phyloP scores from a whole-genome alignment of 305 asterid species.

The Caryopteris hybrid region DNA sequence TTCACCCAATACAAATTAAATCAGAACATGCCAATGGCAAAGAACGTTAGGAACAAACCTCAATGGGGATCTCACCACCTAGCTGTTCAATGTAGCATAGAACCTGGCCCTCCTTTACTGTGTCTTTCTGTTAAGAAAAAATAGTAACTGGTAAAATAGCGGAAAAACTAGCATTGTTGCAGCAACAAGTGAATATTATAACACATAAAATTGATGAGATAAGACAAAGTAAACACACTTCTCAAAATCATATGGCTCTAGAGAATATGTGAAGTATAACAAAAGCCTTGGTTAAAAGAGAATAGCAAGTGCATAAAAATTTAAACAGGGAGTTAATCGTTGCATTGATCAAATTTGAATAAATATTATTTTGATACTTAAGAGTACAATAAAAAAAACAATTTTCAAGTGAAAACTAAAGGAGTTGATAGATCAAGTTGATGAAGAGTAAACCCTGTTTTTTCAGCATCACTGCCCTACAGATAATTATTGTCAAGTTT shows the following conservation, averaged over 20 bases:
- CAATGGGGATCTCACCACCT: constrained; percentile 69
- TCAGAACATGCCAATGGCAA: background rate
- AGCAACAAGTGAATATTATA: background rate
- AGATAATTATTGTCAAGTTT: background rate
- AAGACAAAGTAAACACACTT: background rate
- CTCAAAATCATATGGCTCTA: too few species aligned
- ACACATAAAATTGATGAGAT: background rate
- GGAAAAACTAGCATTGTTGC: background rate
- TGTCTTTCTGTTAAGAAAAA: constrained; percentile 55
- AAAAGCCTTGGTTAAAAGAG: background rate
- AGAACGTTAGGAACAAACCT: constrained; percentile 43
- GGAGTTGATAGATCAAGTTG: too few species aligned
- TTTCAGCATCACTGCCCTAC: too few species aligned
- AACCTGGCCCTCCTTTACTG: constrained; percentile 82
- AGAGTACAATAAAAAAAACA: too few species aligned
- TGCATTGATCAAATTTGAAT: background rate
- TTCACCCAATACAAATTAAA: background rate
- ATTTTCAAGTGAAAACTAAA: too few species aligned
- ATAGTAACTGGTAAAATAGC: constrained; percentile 7
- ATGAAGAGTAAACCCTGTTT: background rate
- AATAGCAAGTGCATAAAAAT: background rate
- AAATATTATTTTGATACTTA: too few species aligned
- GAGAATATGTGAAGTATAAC: background rate
- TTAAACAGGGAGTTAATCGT: background rate
- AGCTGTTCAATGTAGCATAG: constrained; percentile 91